Conservation (phyloP, 352 stramenopile genomes). For the Globisporangium abappressorium region DNA sequence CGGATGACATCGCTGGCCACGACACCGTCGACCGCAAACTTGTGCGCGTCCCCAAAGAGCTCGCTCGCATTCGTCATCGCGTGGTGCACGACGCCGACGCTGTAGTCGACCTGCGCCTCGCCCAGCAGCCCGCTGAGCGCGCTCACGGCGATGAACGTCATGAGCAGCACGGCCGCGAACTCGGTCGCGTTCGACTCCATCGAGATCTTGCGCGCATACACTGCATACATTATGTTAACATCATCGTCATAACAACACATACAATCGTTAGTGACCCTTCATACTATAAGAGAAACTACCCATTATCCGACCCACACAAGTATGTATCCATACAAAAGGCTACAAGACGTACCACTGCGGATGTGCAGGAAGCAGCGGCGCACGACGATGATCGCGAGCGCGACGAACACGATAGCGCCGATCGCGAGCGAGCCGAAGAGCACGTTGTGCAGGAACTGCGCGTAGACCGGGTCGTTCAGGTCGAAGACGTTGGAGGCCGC, state of each 20-base stretch:
- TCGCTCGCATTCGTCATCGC: constrained; percentile 73
- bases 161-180: constrained; percentile 64
- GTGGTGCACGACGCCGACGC: constrained; percentile 60
- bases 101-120: constrained; percentile 83
- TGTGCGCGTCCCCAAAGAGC: constrained; percentile 43
- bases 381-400: constrained; percentile 65
- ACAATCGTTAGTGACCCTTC: background rate
- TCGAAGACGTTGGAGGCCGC: constrained; percentile 50
- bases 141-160: constrained; percentile 73
- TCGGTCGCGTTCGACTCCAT: constrained; percentile 57
- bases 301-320: background rate
- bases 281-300: background rate
- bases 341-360: constrained; percentile 40
- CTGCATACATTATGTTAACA: constrained; percentile 18
- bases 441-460: constrained; percentile 66
- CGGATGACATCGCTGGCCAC: constrained; percentile 41
- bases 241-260: background rate
- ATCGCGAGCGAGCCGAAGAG: constrained; percentile 64
- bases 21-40: constrained; percentile 28
- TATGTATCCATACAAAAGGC: background rate
- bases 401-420: constrained; percentile 58
- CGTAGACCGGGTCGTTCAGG: constrained; percentile 46
- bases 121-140: constrained; percentile 66
- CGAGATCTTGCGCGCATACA: constrained; percentile 35
- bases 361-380: constrained; percentile 71